Conservation (phyloP, 176 grass and related monocot species). For the Pontederia paniculata region DNA sequence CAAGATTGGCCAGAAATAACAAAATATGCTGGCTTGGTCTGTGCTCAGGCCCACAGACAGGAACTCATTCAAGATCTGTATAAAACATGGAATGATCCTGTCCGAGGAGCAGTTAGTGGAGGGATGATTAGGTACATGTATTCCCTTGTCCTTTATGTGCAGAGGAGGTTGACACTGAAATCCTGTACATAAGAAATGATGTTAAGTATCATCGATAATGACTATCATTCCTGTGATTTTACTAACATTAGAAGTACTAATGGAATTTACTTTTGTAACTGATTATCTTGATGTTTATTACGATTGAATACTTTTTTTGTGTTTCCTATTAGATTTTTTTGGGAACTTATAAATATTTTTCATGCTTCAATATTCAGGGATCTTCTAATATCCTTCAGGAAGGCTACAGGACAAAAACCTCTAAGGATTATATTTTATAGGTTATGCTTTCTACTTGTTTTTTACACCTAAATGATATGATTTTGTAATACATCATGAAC, state of each 20-base stretch:
- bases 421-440: slow-evolving; percentile 81
- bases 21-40: slow-evolving; percentile 56
- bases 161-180: too few species aligned
- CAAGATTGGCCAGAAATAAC: slow-evolving; percentile 70
- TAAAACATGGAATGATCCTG: slow-evolving; percentile 22
- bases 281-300: too few species aligned
- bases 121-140: slow-evolving; percentile 67
- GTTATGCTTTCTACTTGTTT: slow-evolving; percentile 16
- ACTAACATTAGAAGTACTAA: too few species aligned
- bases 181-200: too few species aligned
- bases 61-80: slow-evolving; percentile 74
- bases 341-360: too few species aligned
- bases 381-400: slow-evolving; percentile 30
- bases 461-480: not conserved
- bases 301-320: too few species aligned
- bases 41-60: slow-evolving; percentile 45
- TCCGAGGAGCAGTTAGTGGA: slow-evolving; percentile 16
- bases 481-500: not conserved
- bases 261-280: too few species aligned
- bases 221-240: too few species aligned
- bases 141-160: too few species aligned
- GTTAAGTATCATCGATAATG: too few species aligned
- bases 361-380: slow-evolving; percentile 31
- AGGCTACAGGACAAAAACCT: slow-evolving; percentile 19
- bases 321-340: too few species aligned